Conservation (phyloP, 768 basidiomycete genomes). For the Lyophyllum shimeji region DNA sequence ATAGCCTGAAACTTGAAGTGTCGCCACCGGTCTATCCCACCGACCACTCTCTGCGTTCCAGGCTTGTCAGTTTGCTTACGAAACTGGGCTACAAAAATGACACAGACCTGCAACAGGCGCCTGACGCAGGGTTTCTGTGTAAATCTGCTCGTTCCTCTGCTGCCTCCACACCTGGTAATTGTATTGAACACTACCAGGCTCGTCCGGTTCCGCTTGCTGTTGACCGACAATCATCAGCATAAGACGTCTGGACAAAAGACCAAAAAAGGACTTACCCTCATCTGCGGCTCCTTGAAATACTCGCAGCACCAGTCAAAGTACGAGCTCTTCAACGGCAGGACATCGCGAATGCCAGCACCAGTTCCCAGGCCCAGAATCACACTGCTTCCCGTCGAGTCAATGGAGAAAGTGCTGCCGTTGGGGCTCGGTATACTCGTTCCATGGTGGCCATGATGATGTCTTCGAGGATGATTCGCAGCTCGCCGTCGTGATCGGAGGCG, state of each 20-base stretch:
- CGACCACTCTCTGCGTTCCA: slow-evolving; percentile 47
- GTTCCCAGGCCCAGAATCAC: slow-evolving; percentile 79
- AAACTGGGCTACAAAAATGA: slow-evolving; percentile 7
- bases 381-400: slow-evolving; percentile 66
- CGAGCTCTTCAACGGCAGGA: slow-evolving; percentile 84
- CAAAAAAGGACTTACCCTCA: slow-evolving; percentile 67
- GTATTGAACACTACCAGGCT: slow-evolving; percentile 91
- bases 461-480: slow-evolving; percentile 37
- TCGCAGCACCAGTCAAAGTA: slow-evolving; percentile 97
- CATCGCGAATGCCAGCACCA: slow-evolving; percentile 77
- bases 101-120: slow-evolving; percentile 71
- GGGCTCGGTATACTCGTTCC: slow-evolving; percentile 63
- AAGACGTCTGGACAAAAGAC: not conserved
- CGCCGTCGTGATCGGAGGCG: slow-evolving; percentile 72
- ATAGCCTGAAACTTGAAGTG: slow-evolving; percentile 55
- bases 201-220: slow-evolving; percentile 92
- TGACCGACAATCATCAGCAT: slow-evolving; percentile 15
- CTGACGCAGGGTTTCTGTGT: slow-evolving; percentile 66
- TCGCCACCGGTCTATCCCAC: slow-evolving; percentile 76
- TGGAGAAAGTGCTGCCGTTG: slow-evolving; percentile 74
- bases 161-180: slow-evolving; percentile 97
- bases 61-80: not conserved
- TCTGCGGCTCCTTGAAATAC: slow-evolving; percentile 98
- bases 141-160: slow-evolving; percentile 81
- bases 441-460: slow-evolving; percentile 37